Base-by-base conservation (phyloP, 306 rosid species). In the Bauhinia variegata region DNA sequence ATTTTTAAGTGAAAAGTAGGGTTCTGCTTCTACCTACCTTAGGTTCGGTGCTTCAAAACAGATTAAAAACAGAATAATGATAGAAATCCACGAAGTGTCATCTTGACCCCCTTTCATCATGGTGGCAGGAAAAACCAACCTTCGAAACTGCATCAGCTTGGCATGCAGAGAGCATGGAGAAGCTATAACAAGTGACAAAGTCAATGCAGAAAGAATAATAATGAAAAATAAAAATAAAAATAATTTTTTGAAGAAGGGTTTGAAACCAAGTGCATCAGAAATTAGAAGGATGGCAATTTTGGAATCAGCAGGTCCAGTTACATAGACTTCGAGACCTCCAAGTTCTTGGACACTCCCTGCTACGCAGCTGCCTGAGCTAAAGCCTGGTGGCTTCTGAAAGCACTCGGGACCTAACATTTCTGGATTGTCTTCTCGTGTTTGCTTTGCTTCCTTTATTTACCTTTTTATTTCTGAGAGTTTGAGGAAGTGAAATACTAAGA, bases 241-340 rank as follows among this genome's bases (percentile, higher is more conserved):
- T 7, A 10, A 71, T 18, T 43, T 11, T 50, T 43, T 10, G 52
- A 49, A 56, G 68, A 66, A 2, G 44, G 8, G 11, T 30, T 2
- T n/a, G n/a, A n/a, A 32, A 86, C 89, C 87, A 63, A 74, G 79
- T 5, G 71, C 65, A 55, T 86, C 85, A 13, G 82, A 83, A 66
- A 81, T 52, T 0, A 86, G 83, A 59, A 81, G 69, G 74, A 80
- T 68, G 37, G 88, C 87, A 30, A 64, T 71, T 46, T 74, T 74
- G 57, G 82, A 86, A 60, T 83, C 14, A 34, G 31, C 12, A 49
- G 85, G 59, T 7, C 91, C 85, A 7, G 74, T 83, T 54, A 81
- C 48, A 58, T 86, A 81, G 16, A 75, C 44, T 41, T 64, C 57
- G 16, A 83, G 73, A 13, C 88, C 79, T 55, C 75, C 88, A 23